phyloP scores from a whole-genome alignment of 345 rosid species.

The Populus deltoides region DNA sequence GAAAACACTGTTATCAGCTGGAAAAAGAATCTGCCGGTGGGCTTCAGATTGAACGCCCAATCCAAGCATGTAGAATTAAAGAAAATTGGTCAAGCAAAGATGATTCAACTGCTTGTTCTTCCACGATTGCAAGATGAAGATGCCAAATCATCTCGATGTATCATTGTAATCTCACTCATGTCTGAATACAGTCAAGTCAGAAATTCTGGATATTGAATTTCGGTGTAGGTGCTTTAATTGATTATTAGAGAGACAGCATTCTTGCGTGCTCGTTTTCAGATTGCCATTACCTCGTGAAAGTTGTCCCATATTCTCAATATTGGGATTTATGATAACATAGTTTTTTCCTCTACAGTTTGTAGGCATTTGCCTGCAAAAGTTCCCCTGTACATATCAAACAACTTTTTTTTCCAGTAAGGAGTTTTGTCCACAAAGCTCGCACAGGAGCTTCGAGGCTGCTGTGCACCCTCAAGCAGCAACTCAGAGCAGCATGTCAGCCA shows the following conservation, averaged over 20 bases:
- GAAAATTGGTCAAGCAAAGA: constrained; percentile 56
- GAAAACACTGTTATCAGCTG: constrained; percentile 53
- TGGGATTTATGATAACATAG: neutral
- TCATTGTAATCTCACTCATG: constrained; percentile 12
- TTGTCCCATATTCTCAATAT: neutral
- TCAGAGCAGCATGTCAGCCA: neutral
- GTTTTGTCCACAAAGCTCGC: neutral
- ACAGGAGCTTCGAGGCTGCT: neutral
- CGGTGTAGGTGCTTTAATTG: constrained; percentile 8
- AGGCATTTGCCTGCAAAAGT: neutral
- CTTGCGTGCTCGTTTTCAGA: constrained; percentile 1
- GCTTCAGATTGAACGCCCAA: constrained; percentile 47
- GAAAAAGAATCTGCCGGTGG: constrained; percentile 52
- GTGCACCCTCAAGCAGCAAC: neutral
- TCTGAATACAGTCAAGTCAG: constrained; percentile 9
- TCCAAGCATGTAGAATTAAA: constrained; percentile 50
- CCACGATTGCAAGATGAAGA: constrained; percentile 47
- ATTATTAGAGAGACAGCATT: constrained; percentile 8
- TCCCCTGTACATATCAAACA: neutral
- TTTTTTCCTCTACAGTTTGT: neutral
- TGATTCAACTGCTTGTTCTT: constrained; percentile 46
- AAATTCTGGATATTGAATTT: constrained; percentile 10
- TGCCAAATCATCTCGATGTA: constrained; percentile 14
- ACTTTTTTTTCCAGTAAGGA: neutral
- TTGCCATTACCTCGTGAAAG: neutral